Percentiles rank a stretch among this genome's conserved stretches.
Evolutionary conservation across 306 rosid genomes (phyloP).

Genomic region (Glycine latifolia): DNA sequence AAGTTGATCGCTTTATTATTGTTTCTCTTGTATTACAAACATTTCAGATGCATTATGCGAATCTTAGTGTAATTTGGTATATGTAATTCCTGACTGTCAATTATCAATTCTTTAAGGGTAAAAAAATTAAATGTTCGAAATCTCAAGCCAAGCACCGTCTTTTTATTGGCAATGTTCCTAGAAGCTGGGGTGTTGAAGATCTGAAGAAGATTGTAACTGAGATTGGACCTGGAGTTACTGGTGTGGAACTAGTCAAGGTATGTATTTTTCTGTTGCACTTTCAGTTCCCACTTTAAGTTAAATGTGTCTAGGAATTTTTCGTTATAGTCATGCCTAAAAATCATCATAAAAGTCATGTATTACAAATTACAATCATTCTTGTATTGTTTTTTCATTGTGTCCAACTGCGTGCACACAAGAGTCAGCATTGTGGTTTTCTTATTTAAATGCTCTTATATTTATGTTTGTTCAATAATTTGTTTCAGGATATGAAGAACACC

Average conservation of each 20-base stretch:
- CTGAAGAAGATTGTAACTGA: conserved; percentile 75
- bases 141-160: conserved; percentile 97
- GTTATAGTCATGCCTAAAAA: not conserved
- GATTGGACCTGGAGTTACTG: conserved; percentile 88
- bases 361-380: conserved; percentile 3
- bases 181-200: conserved; percentile 91
- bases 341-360: conserved; percentile 10
- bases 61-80: conserved; percentile 25
- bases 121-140: conserved; percentile 84
- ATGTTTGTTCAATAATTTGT: conserved; percentile 46
- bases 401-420: not conserved
- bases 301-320: not conserved
- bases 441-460: conserved; percentile 35
- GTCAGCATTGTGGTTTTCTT: conserved; percentile 30
- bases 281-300: conserved; percentile 24
- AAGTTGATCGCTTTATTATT: conserved; percentile 4
- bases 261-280: conserved; percentile 29
- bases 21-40: conserved; percentile 28
- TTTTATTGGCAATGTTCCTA: conserved; percentile 94
- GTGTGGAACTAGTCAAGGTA: conserved; percentile 92
- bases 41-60: conserved; percentile 25
- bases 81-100: conserved; percentile 40
- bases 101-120: conserved; percentile 65
- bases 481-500: conserved; percentile 84
- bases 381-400: conserved; percentile 14